Conservation (phyloP, 2,329 filamentous ascomycete genomes). For the Penicillium sp. region DNA sequence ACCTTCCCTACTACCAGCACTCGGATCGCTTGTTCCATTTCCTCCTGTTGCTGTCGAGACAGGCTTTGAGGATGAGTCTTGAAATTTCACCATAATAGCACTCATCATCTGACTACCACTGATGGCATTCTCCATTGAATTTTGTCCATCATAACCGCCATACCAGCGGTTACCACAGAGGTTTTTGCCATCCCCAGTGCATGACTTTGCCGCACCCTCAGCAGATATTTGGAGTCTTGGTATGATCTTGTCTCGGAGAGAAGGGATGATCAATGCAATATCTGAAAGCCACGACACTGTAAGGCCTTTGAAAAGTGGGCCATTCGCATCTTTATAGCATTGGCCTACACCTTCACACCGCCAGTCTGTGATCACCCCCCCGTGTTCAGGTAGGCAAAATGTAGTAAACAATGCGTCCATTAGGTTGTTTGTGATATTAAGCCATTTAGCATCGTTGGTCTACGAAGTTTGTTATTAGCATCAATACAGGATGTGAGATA, state of each 20-base stretch:
- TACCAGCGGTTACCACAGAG: conserved; percentile 65
- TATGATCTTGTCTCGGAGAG: conserved; percentile 53
- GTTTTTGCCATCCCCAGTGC: conserved; percentile 57
- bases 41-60: conserved; percentile 1
- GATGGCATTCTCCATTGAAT: conserved; percentile 68
- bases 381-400: not conserved
- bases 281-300: conserved; percentile 64
- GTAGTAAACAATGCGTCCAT: not conserved
- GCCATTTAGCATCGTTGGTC: conserved; percentile 1
- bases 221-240: conserved; percentile 58
- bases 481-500: not conserved
- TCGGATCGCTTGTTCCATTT: not conserved
- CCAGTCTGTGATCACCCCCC: conserved; percentile 1
- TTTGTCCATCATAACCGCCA: conserved; percentile 52
- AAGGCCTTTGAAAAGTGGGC: conserved; percentile 65
- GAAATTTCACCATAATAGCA: conserved; percentile 1
- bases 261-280: conserved; percentile 60
- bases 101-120: conserved; percentile 59
- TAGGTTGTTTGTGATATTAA: not conserved
- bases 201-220: conserved; percentile 58
- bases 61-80: not conserved
- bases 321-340: conserved; percentile 66
- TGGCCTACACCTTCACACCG: conserved; percentile 54
- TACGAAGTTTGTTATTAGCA: not conserved
- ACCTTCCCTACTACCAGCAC: not conserved